A percentile compares a stretch with the other conserved stretches of the same genome.
Conservation (phyloP, 2,329 filamentous ascomycete genomes). For the Periconia sp. region DNA sequence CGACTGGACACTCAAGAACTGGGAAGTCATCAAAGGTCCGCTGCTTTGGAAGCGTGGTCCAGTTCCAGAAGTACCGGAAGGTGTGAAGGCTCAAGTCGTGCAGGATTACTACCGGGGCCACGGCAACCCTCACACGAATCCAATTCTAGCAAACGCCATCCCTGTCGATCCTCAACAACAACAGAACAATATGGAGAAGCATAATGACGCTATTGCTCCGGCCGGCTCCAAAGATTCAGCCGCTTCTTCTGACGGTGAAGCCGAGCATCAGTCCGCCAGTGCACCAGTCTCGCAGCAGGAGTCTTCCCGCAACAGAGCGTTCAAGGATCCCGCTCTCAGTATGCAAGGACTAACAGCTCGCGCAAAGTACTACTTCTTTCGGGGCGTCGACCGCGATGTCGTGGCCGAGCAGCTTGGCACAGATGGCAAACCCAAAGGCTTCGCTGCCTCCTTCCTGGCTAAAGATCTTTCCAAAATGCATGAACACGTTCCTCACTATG, state of each 20-base stretch:
- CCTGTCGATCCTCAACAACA: not conserved
- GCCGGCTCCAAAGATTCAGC: not conserved
- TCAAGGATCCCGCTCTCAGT: conserved; percentile 3
- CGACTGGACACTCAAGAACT: conserved; percentile 65
- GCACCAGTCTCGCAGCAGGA: conserved; percentile 2
- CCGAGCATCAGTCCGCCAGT: not conserved
- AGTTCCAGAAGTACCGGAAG: conserved; percentile 47
- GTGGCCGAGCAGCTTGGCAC: conserved; percentile 44
- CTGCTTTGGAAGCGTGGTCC: conserved; percentile 54
- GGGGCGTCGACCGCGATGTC: conserved; percentile 59
- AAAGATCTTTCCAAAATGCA: conserved; percentile 63
- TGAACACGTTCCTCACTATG: conserved; percentile 64
- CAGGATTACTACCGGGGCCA: conserved; percentile 65
- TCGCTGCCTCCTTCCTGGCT: conserved; percentile 46
- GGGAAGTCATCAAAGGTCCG: conserved; percentile 61
- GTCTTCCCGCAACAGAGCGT: not conserved
- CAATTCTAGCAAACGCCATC: conserved; percentile 2
- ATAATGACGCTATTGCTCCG: conserved; percentile 28
- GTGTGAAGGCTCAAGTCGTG: conserved; percentile 46
- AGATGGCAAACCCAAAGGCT: conserved; percentile 43
- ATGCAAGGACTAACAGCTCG: conserved; percentile 40
- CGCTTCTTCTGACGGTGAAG: no score
- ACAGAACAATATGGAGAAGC: conserved; percentile 36
- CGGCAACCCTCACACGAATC: conserved; percentile 11
- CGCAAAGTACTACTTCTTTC: conserved; percentile 54